A percentile compares a stretch with the other conserved stretches of the same genome.
Evolutionary conservation across 768 basidiomycete genomes (phyloP).

Genomic region (Lactifluus pinguis): DNA sequence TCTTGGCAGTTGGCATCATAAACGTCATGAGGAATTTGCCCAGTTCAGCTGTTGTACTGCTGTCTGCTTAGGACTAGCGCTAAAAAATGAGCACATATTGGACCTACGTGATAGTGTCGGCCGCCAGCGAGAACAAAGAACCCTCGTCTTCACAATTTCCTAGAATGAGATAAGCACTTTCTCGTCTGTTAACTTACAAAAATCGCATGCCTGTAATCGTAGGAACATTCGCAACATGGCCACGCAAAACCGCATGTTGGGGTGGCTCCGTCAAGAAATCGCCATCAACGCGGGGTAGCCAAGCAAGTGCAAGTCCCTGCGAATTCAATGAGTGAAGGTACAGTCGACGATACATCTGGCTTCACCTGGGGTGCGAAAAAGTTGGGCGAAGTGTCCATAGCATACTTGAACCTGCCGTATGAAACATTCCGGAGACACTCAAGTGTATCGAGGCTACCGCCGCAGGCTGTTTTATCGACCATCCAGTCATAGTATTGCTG

Average conservation of each 20-base stretch:
- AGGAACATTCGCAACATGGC: conserved; percentile 19
- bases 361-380: conserved; percentile 28
- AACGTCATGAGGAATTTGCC: neutral
- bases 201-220: conserved; percentile 17
- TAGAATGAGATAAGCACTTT: conserved; percentile 6
- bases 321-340: neutral
- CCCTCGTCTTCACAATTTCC: conserved; percentile 56
- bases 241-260: conserved; percentile 18
- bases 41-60: neutral
- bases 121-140: conserved; percentile 30
- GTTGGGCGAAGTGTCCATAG: conserved; percentile 25
- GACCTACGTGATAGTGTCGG: conserved; percentile 22
- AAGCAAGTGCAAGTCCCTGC: conserved; percentile 23
- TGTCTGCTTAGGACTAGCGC: neutral
- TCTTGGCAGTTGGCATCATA: conserved; percentile 5
- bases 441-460: conserved; percentile 29
- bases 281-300: conserved; percentile 24
- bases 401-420: conserved; percentile 17
- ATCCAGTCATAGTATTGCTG: conserved; percentile 20
- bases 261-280: conserved; percentile 21
- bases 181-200: neutral
- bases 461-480: conserved; percentile 17
- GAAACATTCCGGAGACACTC: conserved; percentile 35
- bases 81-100: neutral
- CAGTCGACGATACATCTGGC: neutral